Conservation (phyloP, 192 early-diverging fungal genomes). For the Backusella australiensis region DNA sequence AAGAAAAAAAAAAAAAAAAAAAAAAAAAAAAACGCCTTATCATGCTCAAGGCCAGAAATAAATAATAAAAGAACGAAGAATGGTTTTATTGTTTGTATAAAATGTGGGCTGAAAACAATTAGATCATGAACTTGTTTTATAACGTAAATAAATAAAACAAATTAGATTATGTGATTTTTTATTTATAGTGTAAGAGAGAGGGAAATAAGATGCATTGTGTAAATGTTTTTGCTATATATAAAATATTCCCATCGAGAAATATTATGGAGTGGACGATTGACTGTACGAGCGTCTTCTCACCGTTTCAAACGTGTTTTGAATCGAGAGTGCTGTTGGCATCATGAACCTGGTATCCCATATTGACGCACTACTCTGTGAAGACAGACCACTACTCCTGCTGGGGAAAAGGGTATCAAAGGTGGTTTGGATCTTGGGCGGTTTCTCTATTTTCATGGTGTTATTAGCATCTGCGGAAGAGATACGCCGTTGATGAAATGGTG, state of each 20-base stretch:
- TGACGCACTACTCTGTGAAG: background rate
- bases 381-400: background rate
- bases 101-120: background rate
- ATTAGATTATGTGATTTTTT: background rate
- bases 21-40: no score
- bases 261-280: background rate
- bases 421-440: background rate
- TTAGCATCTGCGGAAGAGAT: background rate
- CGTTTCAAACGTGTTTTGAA: conserved; percentile 33
- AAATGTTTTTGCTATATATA: background rate
- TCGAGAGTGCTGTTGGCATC: conserved; percentile 27
- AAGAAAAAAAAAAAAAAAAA: background rate
- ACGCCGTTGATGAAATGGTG: conserved; percentile 25
- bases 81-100: background rate
- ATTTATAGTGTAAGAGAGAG: background rate
- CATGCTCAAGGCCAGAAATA: background rate
- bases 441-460: background rate
- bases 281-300: conserved; percentile 27
- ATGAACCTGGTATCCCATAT: conserved; percentile 5
- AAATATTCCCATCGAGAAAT: background rate
- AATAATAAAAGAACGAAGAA: background rate
- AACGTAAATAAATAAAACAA: background rate
- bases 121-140: background rate
- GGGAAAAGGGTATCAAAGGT: background rate
- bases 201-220: background rate